These are phyloP conservation scores for Schoenoplectus tabernaemontani DNA, from an alignment of 202 grass and related monocot species.

Conservation along the genomic window DNA sequence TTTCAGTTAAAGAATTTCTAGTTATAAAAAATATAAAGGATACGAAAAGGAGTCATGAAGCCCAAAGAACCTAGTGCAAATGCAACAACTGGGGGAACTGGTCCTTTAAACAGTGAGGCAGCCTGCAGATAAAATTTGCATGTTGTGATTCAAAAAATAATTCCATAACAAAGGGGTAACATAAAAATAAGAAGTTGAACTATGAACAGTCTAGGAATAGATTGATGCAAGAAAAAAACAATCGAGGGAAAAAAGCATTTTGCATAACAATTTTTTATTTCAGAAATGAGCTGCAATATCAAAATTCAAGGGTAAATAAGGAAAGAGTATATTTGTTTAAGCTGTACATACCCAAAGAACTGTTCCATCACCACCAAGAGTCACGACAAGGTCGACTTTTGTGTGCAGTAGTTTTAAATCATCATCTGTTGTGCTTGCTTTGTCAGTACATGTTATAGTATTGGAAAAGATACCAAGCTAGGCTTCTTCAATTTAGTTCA, in stretches of 20 bases:
- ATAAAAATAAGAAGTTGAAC: background rate
- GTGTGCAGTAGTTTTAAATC: conserved; percentile 75
- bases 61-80: conserved; percentile 90
- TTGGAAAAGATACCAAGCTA: conserved; percentile 22
- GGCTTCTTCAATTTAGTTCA: conserved; percentile 4
- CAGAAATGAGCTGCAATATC: no score
- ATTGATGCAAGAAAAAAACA: background rate
- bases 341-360: conserved; percentile 70
- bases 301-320: conserved; percentile 14
- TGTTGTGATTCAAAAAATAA: background rate
- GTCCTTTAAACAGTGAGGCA: conserved; percentile 81
- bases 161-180: background rate
- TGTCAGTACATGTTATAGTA: conserved; percentile 16
- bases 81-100: conserved; percentile 85
- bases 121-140: conserved; percentile 44
- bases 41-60: conserved; percentile 99
- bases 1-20: conserved; percentile 10
- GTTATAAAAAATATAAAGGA: conserved; percentile 34
- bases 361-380: conserved; percentile 91
- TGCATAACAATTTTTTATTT: no score
- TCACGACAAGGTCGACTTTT: conserved; percentile 85
- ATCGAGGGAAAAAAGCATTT: no score
- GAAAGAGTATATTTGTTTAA: background rate
- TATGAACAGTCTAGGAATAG: background rate
- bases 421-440: conserved; percentile 39